Evolutionary conservation across 2,329 filamentous ascomycete species (phyloP), one percentile per base, ranked within the genome.

Genomic region (Stenocarpella maydis): DNA sequence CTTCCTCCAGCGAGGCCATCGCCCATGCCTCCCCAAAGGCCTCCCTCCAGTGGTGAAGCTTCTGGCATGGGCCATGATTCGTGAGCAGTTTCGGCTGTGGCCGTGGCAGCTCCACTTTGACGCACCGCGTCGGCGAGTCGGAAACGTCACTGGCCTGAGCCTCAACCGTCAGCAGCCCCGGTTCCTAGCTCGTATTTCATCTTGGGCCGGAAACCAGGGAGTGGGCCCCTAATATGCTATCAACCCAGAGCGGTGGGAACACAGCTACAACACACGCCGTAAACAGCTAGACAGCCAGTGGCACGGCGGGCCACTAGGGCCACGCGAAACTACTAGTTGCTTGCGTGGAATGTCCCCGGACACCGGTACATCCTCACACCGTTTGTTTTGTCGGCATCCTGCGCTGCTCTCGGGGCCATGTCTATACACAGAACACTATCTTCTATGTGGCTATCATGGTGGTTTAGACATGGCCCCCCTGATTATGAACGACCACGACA

Each of bases 61-160:
- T 53, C 45, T 43, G 34, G 17, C 49, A 2, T 15, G 61, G 61
- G 26, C 58, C 28, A 49, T 43, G 58, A 63, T 63, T 63, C 61
- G 45, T 65, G 37, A 53, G 4, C 3, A 49, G 60, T 49, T 65
- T 65, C 63, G 63, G 63, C 63, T 53, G 37, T 65, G 63, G n/a
- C 63, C 63, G 63, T 65, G 31, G 21, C 41, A 24, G 52, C 65
- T 67, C 65, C 65, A 39, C 52, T 41, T 50, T 34, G 24, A 43
- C 28, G 52, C 65, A 67, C 65, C 52, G 39, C 52, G 41, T 39
- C 41, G 65, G 52, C 43, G 45, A 58, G 61, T 39, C 64, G 43
- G 37, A 58, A 47, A 52, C 37, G 63, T 52, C 63, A 53, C 43
- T 63, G n/a, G 58, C 28, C 28, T 63, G 28, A 63, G 58, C 58